phyloP scores from a whole-genome alignment of 495 filamentous ascomycete genomes.

The Haplographium delicatum region DNA sequence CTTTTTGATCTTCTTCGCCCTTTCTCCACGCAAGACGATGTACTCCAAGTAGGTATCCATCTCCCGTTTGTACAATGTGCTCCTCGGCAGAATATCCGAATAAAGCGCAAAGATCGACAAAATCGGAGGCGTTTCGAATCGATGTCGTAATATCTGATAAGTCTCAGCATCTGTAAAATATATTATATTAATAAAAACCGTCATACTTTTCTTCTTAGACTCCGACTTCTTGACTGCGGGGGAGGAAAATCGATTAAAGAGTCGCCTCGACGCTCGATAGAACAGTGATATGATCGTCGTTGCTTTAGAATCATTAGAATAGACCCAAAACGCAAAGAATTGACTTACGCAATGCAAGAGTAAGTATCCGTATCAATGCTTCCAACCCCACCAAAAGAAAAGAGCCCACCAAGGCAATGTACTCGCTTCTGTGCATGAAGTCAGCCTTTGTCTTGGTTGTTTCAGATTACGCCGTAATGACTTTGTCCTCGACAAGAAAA shows the following conservation, averaged over 20 bases:
- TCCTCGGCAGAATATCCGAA: conserved; percentile 92
- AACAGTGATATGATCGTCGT: conserved; percentile 72
- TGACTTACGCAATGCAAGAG: conserved; percentile 77
- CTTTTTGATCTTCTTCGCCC: conserved; percentile 66
- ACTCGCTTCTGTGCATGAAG: conserved; percentile 47
- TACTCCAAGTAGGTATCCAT: conserved; percentile 89
- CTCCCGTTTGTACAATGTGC: conserved; percentile 88
- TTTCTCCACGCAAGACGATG: conserved; percentile 80
- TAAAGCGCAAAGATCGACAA: conserved; percentile 82
- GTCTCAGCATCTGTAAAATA: background rate
- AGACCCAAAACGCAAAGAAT: background rate
- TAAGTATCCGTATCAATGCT: conserved; percentile 77
- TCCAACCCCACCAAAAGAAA: conserved; percentile 78
- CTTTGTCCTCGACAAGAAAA: background rate
- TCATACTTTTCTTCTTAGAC: conserved; percentile 15
- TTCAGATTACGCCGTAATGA: background rate
- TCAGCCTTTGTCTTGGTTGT: conserved; percentile 5
- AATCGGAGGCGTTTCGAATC: conserved; percentile 72
- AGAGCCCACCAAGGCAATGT: conserved; percentile 77
- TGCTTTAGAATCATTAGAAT: conserved; percentile 40
- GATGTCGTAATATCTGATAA: conserved; percentile 44
- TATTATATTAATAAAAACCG: too few relatives aligned
- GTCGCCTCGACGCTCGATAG: conserved; percentile 71
- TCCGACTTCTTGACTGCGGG: conserved; percentile 43
- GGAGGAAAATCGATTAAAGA: conserved; percentile 76